A percentile compares a stretch with the other conserved stretches of the same genome.
phyloP scores from a whole-genome alignment of 129 eudicot species.

The Silybum marianum region DNA sequence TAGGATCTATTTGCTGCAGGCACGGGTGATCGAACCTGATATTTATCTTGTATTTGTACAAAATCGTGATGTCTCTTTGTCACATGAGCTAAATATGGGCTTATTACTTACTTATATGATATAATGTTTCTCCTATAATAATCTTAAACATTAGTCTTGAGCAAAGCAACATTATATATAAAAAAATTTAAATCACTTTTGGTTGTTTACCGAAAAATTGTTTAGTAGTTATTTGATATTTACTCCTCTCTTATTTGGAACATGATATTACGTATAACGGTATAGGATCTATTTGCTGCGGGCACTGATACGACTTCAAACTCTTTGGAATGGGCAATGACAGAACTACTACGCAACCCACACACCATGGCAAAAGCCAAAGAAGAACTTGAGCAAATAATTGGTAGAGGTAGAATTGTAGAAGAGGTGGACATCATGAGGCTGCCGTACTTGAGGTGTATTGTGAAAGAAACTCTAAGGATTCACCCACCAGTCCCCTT shows the following conservation, averaged over 20 bases:
- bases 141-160: no score
- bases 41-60: no score
- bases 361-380: constrained; percentile 11
- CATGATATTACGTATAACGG: background rate
- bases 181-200: no score
- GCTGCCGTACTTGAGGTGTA: constrained; percentile 34
- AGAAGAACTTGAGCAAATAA: constrained; percentile 28
- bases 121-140: no score
- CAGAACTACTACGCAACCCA: constrained; percentile 18
- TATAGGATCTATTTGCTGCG: constrained; percentile 54
- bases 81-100: no score
- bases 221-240: no score
- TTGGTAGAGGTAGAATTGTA: constrained; percentile 13
- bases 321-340: constrained; percentile 53
- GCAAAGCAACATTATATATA: no score
- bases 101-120: no score
- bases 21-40: constrained; percentile 4
- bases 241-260: background rate
- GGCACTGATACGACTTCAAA: constrained; percentile 57
- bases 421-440: constrained; percentile 34
- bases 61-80: no score
- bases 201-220: no score
- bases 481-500: constrained; percentile 42
- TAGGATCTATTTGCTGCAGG: constrained; percentile 61
- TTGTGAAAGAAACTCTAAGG: constrained; percentile 40